Evolutionary conservation across 2,329 filamentous ascomycete species (phyloP), one percentile per base, ranked within the genome.

Genomic region (Fusarium goolgardi): DNA sequence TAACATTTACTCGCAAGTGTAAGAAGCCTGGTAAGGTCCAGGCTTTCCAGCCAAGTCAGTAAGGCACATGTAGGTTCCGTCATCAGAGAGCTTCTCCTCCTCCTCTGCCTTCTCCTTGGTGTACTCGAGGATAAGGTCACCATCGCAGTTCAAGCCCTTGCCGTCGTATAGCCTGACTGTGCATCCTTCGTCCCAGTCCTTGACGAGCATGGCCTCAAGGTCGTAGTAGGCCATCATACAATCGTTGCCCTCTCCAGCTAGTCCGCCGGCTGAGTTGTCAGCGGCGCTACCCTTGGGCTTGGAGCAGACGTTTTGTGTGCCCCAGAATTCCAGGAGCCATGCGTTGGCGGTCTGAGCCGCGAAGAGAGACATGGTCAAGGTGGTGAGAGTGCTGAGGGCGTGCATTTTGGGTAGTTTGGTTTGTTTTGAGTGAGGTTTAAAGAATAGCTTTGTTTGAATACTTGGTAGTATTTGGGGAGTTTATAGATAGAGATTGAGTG

Each of bases 271-370:
- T 18, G 34, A 31, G 49, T 10, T 63, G 8, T 63, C 60, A 15
- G 53, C 53, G 15, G 45, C 53, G 18, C 53, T 56, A 8, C 53
- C 53, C 20, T 23, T 12, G 6, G 53, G 53, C 53, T 56, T 56
- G 8, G 57, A 39, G 37, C 60, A 63, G 13, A n/a, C 32, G 11
- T 59, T 63, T 23, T 63, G 60, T 4, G 60, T 63, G n/a, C 55
- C 60, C 60, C 60, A 63, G 21, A 63, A 63, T 35, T 63, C 60
- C 5, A 63, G 23, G 12, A 59, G 60, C 60, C 60, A 63, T 20
- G 55, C 60, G 7, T 63, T 63, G 43, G 60, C 41, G 12, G 55
- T 44, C 39, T 63, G 60, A 7, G 60, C 55, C 15, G 50, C n/a
- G 32, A 63, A 46, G 11, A 63, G 60, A 21, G 55, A 23, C 25